Base-by-base conservation (phyloP, 768 basidiomycete species). In the Hemileccinum rubropunctum region DNA sequence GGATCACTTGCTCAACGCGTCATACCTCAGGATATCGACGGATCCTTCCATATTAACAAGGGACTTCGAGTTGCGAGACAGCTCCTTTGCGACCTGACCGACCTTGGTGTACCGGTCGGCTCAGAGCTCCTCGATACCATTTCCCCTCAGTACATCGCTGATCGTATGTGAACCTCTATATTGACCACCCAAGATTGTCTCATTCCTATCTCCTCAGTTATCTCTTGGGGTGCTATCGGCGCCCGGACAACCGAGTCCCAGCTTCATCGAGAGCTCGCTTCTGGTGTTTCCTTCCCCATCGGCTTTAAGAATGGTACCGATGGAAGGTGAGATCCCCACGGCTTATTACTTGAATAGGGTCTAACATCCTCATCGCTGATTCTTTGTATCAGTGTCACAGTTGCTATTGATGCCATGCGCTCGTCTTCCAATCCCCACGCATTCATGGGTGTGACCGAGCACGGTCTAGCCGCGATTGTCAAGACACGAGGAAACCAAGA, bases 281-380 rank as follows among this genome's bases (percentile, higher is more conserved):
- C 89, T 4, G 95, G 95, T 63, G 86, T 91, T 21, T 97, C 95
- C 45, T 98, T 97, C 85, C 95, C 97, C 18, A 92, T 98, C 56
- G 91, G 93, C 9, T 99, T 99, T 84, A 99, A 99, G 72, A 99
- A 99, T 67, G 95, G 97, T 47, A 99, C 97, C 3, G 95, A 98
- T 68, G 97, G 97, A 47, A 84, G 83, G 82, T 81, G 56, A 47
- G 69, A 47, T 39, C 30, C 15, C 13, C 9, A 10, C 4, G 15
- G 23, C 33, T 11, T 12, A 1, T 4, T 42, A 9, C 8, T 48
- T 50, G 26, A 26, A 10, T 45, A 21, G 8, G 17, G 52, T 23
- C 23, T 23, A 23, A 23, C 23, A 23, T 23, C 2, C 49, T 52
- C 28, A 53, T 34, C 54, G 8, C 28, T 17, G 33, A 10, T 14